Evolutionary conservation across 1,284 basidiomycete genomes (phyloP).

Genomic region (Taiwanofungus camphoratus): DNA sequence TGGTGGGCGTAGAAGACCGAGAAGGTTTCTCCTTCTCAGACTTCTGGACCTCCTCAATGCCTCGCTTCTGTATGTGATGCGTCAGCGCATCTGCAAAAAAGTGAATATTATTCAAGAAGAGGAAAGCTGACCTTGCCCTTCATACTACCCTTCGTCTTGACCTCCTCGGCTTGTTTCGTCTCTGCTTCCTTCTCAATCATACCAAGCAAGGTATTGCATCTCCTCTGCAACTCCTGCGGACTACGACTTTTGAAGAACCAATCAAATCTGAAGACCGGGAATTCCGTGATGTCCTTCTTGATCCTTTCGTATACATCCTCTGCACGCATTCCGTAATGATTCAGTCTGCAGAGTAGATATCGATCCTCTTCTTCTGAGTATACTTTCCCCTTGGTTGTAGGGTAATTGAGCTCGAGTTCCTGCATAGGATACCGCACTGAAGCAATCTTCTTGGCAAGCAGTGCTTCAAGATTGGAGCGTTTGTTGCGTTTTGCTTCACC

Average conservation of each 20-base stretch:
- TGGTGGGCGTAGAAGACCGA: constrained; percentile 51
- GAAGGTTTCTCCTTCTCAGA: constrained; percentile 50
- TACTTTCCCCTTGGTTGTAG: constrained; percentile 92
- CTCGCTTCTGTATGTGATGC: constrained; percentile 47
- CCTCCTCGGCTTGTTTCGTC: constrained; percentile 57
- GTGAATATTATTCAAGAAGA: no score
- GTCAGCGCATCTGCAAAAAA: no score
- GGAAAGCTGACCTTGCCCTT: constrained; percentile 52
- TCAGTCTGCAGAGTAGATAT: constrained; percentile 88
- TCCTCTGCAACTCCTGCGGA: constrained; percentile 83
- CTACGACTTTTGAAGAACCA: constrained; percentile 99
- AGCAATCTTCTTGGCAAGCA: constrained; percentile 76
- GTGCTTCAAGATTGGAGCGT: constrained; percentile 76
- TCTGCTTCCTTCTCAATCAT: constrained; percentile 93
- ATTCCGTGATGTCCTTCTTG: constrained; percentile 94
- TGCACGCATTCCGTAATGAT: constrained; percentile 87
- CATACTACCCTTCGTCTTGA: constrained; percentile 45
- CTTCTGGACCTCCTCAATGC: constrained; percentile 59
- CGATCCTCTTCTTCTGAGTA: constrained; percentile 97
- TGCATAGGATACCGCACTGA: constrained; percentile 88
- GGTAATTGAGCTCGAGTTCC: constrained; percentile 90
- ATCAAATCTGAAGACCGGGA: constrained; percentile 95
- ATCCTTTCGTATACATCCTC: constrained; percentile 96
- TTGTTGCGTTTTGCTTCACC: constrained; percentile 86
- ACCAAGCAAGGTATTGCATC: constrained; percentile 85